Evolutionary conservation across 2,329 filamentous ascomycete species (phyloP), one percentile per base, ranked within the genome.

Genomic region (Colletotrichum paranaense): DNA sequence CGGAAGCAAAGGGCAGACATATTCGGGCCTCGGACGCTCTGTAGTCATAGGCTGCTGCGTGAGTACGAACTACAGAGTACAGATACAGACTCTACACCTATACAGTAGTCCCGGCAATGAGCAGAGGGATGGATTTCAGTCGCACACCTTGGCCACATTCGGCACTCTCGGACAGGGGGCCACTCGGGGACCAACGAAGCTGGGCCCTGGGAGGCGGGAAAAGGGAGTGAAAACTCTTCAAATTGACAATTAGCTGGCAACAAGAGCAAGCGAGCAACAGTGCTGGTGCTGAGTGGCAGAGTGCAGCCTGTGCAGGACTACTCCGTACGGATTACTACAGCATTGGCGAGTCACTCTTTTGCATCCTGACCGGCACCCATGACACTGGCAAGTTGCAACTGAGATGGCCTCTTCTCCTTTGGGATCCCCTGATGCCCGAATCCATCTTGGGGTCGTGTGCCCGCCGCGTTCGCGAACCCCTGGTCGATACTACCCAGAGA

Each of bases 401-500:
- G 14, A 46, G 67, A 60, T 70, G 38, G 30, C 52, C 6, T 19
- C 28, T 26, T 35, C 38, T 60, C 56, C 55, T 67, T 67, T 59
- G 53, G 53, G 63, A 53, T 38, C 62, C 69, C 59, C 69, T 69
- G 59, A 24, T 28, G 52, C 56, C 55, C 56, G 24, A 67, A 53
- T 56, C 53, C 53, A 66, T 67, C 24, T 49, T 24, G 5, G 32
- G 63, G 42, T 70, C 32, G 55, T 22, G 49, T 67, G 53, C 60
- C 35, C 32, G 22, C 53, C 22, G 26, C 28, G 28, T 22, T 53
- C 46, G 19, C 30, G 14, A 22, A 11, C 32, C 35, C 28, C 28
- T 55, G 46, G 62, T 55, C 35, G 62, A 63, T 63, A 35, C 46
- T 55, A 64, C 62, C 62, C 62, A 26, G 5, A 55, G 19, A 59